Base-by-base conservation (phyloP, 1,284 basidiomycete species). In the Rugiboletus extremiorientalis region DNA sequence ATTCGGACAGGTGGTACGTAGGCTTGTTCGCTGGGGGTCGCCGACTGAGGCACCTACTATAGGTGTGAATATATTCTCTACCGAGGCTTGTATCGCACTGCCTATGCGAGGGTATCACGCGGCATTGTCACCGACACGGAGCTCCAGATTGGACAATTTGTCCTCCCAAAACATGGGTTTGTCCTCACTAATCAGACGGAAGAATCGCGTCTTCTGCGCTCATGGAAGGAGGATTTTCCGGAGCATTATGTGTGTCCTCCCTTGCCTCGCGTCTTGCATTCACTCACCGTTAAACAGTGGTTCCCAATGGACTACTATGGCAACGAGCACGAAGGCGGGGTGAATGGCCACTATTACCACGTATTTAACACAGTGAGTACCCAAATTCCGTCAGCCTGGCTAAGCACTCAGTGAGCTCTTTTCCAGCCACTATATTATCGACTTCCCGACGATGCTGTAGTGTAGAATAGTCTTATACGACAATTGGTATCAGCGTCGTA, bases 21-120 rank as follows among this genome's bases (percentile, higher is more conserved):
- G 12, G 22, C 20, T 55, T 43, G 0, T 33, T 46, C 18, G n/a
- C 46, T 14, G 6, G 6, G 11, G 5, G 40, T 30, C 12, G 4
- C 14, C 1, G 23, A 38, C 30, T 55, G 27, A 53, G 31, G 16
- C 1, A 5, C 23, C 34, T 2, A 30, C 54, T n/a, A 18, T 55
- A 89, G 90, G 89, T 94, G 93, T 74, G 89, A 95, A 77, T 95
- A 95, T 66, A 91, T 96, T 48, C 77, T 92, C 27, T 96, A 92
- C 72, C 83, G 92, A 22, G 89, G 89, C 3, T 67, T 94, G 31
- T 91, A 93, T 76, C 81, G 91, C 27, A 89, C 91, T 5, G 80
- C 84, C n/a, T 90, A 90, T 65, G 86, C 84, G 6, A 82, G 88
- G 30, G 71, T 91, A 45, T 90, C 88, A 10, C 81, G 86, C 14